phyloP scores from a whole-genome alignment of 73 alveolate species.

The Paramecium caudatum region DNA sequence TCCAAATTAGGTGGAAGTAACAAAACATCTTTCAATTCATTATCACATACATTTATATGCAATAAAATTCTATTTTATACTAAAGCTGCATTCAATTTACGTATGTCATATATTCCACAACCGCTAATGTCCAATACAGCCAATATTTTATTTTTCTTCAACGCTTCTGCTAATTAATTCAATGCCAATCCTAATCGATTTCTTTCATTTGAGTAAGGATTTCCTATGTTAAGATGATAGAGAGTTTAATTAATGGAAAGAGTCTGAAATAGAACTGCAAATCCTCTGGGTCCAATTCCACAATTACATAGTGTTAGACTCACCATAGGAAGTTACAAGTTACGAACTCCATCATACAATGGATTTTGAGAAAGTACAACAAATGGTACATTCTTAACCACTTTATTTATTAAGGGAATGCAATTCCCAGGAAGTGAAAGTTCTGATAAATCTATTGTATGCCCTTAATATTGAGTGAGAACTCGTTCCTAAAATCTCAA shows the following conservation, averaged over 20 bases:
- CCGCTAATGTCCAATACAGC: slow-evolving; percentile 53
- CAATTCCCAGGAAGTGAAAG: not conserved
- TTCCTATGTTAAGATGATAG: not conserved
- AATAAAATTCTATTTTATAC: not conserved
- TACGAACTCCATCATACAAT: not conserved
- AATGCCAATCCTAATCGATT: slow-evolving; percentile 28
- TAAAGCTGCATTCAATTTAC: not conserved
- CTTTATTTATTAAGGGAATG: not conserved
- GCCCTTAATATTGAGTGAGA: not conserved
- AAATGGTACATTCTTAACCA: not conserved
- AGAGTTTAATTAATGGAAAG: not conserved
- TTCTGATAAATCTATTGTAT: slow-evolving; percentile 9
- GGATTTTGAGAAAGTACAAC: not conserved
- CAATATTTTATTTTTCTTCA: slow-evolving; percentile 15
- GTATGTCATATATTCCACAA: slow-evolving; percentile 33
- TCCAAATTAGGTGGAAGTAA: not conserved
- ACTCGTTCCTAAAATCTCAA: slow-evolving; percentile 16
- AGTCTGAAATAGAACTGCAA: not conserved
- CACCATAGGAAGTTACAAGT: not conserved
- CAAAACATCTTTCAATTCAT: not conserved
- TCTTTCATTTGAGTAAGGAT: slow-evolving; percentile 22
- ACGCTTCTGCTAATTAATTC: not conserved
- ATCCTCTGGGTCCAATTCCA: slow-evolving; percentile 33
- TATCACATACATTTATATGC: not conserved
- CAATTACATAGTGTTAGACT: slow-evolving; percentile 60